Evolutionary conservation across 352 stramenopile species (phyloP), one percentile per base, ranked within the genome.

Genomic region (Salisapilia sapeloensis): DNA sequence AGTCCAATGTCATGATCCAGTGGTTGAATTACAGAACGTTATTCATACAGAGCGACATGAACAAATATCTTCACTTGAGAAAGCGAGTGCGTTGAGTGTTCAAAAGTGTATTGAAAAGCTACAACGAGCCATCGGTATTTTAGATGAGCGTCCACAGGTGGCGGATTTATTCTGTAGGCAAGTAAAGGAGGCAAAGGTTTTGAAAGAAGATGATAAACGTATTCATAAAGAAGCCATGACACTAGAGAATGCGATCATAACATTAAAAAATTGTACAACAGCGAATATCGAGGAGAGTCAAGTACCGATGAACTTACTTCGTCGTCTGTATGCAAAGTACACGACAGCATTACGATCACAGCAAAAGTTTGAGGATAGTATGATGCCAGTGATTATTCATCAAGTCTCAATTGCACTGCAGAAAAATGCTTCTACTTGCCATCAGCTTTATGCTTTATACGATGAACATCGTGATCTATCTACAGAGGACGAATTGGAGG

Each of bases 161-260:
- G 71, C 79, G 20, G 62, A 80, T 16, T 71, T 51, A 20, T 84
- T 81, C 29, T 81, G 64, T 20, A 58, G 76, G 19, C 69, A 84
- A 36, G 53, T 79, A 42, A 69, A 64, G 37, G 55, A 60, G 41
- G 59, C 72, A 12, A 56, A 51, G n/a, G 21, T 43, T 10, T 28
- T 84, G 11, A 60, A 69, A 33, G 62, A 80, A 2, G 24, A 35
- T 1, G 64, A 80, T 24, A 71, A 60, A 26, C 53, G 66, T 29
- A 43, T 84, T 4, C 59, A 70, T 9, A 61, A 79, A 40, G 63
- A 80, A 20, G 64, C 81, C 25, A 56, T 60, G 12, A 80, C 76
- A 23, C 60, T 84, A 7, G 69, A 84, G 21, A 65, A 84, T 42
- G 42, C 62, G 4, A 44, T 71, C 16, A 59, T 60, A 35, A 43